Percentiles rank a stretch among this genome's conserved stretches.
These are phyloP conservation scores for Juglanconis juglandina DNA, from an alignment of 2,329 filamentous ascomycete species.

Conservation along the genomic window DNA sequence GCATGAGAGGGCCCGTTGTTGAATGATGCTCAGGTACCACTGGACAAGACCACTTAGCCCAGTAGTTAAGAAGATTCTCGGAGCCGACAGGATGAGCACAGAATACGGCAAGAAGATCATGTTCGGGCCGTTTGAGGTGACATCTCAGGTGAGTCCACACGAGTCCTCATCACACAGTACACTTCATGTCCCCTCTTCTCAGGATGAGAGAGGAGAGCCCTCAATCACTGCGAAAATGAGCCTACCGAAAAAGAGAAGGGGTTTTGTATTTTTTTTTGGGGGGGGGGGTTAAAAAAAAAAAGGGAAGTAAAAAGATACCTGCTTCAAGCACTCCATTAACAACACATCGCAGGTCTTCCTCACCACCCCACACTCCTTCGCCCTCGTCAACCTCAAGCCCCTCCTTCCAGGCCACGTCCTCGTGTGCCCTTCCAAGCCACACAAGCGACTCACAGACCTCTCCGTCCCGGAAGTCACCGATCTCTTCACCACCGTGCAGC, in stretches of 20 bases:
- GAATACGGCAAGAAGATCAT: conserved; percentile 39
- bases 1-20: not conserved
- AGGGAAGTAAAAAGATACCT: too few species aligned
- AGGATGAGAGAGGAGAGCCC: too few species aligned
- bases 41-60: not conserved
- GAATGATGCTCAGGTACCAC: not conserved
- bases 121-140: conserved; percentile 76
- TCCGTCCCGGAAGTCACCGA: conserved; percentile 69
- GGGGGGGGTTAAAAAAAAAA: too few species aligned
- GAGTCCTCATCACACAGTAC: not conserved
- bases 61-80: not conserved
- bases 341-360: conserved; percentile 70
- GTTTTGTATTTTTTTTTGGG: too few species aligned
- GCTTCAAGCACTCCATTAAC: too few species aligned
- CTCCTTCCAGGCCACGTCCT: conserved; percentile 91
- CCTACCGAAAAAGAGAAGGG: not conserved
- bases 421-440: conserved; percentile 69
- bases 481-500: conserved; percentile 82
- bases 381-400: conserved; percentile 92
- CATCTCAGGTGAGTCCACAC: conserved; percentile 58
- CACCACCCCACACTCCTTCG: conserved; percentile 73
- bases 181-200: not conserved
- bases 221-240: too few species aligned
- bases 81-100: conserved; percentile 17
- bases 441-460: conserved; percentile 74